A percentile compares a stretch with the other conserved stretches of the same genome.
These are phyloP conservation scores for Lagenidium sp. DNA, from an alignment of 352 stramenopile species.

Conservation along the genomic window DNA sequence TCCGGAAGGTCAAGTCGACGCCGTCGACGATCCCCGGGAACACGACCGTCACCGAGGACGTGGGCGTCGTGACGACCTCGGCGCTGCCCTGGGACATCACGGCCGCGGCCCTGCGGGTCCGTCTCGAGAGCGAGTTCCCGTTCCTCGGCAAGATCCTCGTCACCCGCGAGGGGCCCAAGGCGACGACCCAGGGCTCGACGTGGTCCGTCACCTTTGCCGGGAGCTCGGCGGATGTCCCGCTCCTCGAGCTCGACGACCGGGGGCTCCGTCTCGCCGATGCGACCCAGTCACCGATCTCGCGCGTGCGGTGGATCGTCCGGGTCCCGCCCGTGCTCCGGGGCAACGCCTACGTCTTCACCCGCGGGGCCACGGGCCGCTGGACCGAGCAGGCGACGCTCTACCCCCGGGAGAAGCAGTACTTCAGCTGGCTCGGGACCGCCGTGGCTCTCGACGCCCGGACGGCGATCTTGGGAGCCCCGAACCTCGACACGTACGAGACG, in stretches of 20 bases:
- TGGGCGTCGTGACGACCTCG: conserved; percentile 25
- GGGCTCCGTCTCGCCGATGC: conserved; percentile 8
- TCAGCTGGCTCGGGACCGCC: conserved; percentile 76
- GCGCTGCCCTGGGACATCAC: conserved; percentile 48
- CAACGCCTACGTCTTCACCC: conserved; percentile 62
- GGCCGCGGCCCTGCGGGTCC: conserved; percentile 24
- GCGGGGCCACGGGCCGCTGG: conserved; percentile 43
- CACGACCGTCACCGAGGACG: conserved; percentile 1
- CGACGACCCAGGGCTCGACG: conserved; percentile 42
- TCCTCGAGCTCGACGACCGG: conserved; percentile 41
- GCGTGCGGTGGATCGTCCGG: conserved; percentile 28
- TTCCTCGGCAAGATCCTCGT: conserved; percentile 65
- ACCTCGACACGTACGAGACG: conserved; percentile 87
- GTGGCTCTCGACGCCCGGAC: conserved; percentile 78
- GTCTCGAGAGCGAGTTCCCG: conserved; percentile 60
- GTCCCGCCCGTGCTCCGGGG: conserved; percentile 51
- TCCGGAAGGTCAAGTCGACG: conserved; percentile 22
- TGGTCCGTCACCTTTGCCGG: conserved; percentile 82
- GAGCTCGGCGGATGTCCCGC: conserved; percentile 35
- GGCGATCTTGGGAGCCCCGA: conserved; percentile 87
- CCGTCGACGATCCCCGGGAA: conserved; percentile 7
- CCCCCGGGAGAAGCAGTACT: conserved; percentile 87
- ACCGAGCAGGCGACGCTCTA: conserved; percentile 90
- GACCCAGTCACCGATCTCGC: conserved; percentile 16
- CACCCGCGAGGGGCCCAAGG: conserved; percentile 36